These are phyloP conservation scores for Gracilaria caudata DNA, from an alignment of 23 red algal species.

Conservation along the genomic window DNA sequence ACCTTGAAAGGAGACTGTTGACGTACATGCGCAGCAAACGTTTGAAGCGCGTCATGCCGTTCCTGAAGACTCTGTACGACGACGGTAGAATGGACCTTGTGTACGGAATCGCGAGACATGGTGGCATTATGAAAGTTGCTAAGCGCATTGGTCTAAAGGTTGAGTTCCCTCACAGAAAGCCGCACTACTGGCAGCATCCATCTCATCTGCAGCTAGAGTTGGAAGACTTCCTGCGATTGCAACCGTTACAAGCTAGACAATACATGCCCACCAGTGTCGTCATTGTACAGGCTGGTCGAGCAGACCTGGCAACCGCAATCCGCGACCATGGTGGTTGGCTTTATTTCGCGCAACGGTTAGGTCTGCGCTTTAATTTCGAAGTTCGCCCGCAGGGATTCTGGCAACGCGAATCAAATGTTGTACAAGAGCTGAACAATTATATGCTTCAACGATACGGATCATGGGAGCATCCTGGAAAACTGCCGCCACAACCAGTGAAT, in stretches of 20 bases:
- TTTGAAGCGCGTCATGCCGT: slow-evolving; percentile 61
- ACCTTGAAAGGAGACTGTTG: slow-evolving; percentile 57
- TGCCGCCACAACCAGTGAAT: background rate
- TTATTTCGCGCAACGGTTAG: slow-evolving; percentile 73
- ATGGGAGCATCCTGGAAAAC: slow-evolving; percentile 47
- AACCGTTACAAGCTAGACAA: slow-evolving; percentile 38
- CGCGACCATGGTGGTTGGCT: slow-evolving; percentile 84
- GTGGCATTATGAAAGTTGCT: slow-evolving; percentile 76
- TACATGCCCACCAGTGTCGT: slow-evolving; percentile 75
- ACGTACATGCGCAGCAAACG: slow-evolving; percentile 5
- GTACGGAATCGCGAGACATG: slow-evolving; percentile 79
- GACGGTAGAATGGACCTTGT: slow-evolving; percentile 77
- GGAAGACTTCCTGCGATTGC: slow-evolving; percentile 32
- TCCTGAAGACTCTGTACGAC: slow-evolving; percentile 37
- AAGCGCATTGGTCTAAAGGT: slow-evolving; percentile 52
- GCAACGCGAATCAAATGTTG: slow-evolving; percentile 60
- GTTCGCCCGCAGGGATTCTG: slow-evolving; percentile 73
- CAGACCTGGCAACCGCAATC: slow-evolving; percentile 79
- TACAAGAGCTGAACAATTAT: slow-evolving; percentile 61
- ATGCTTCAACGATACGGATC: slow-evolving; percentile 48
- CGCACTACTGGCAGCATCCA: slow-evolving; percentile 43
- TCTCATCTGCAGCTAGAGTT: slow-evolving; percentile 74
- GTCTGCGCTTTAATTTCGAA: slow-evolving; percentile 42
- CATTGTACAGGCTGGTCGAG: slow-evolving; percentile 63
- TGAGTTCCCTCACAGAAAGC: slow-evolving; percentile 28